Base-by-base conservation (phyloP, 495 filamentous ascomycete genomes). In the Hypoxylon lienhwacheense region DNA sequence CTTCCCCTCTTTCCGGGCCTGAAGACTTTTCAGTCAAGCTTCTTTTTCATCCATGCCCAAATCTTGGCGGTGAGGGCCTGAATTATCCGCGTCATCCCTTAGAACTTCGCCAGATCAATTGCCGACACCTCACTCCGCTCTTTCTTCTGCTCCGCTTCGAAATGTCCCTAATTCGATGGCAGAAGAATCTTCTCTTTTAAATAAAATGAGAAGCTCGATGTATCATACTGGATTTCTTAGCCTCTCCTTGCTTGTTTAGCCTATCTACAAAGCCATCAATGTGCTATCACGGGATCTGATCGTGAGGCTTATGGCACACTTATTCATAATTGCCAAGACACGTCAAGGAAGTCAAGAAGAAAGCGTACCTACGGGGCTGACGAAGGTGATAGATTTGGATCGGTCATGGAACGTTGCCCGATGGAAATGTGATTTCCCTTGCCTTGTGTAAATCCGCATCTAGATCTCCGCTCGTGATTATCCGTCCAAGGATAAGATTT, bases 51-150 rank as follows among this genome's bases (percentile, higher is more conserved):
- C 16, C 37, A 43, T n/a, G 20, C 46, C 24, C 11, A 35, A 33
- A 5, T 52, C 62, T 65, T 65, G 58, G 57, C 58, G 53, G 47
- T 40, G 52, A 61, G n/a, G 46, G 53, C 53, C 60, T 64, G 60
- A 61, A 61, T 64, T 53, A 64, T 58, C 56, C 55, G 45, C 10
- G n/a, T n/a, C n/a, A n/a, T n/a, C n/a, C n/a, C n/a, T n/a, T n/a
- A n/a, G n/a, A n/a, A n/a, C 35, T 29, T 11, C 17, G 40, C 24
- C n/a, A 40, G 32, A 43, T 35, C 33, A 63, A 49, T 37, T 63
- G 59, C 59, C 59, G 59, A 54, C 25, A 15, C 35, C 37, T 37
- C 33, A 16, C 26, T 53, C 39, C 44, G 48, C 40, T 47, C 39
- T 44, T 34, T 42, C 15, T 21, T 33, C 22, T 36, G 44, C 28